Base-by-base conservation (phyloP, 2,329 filamentous ascomycete genomes). In the Xylogone sp. region DNA sequence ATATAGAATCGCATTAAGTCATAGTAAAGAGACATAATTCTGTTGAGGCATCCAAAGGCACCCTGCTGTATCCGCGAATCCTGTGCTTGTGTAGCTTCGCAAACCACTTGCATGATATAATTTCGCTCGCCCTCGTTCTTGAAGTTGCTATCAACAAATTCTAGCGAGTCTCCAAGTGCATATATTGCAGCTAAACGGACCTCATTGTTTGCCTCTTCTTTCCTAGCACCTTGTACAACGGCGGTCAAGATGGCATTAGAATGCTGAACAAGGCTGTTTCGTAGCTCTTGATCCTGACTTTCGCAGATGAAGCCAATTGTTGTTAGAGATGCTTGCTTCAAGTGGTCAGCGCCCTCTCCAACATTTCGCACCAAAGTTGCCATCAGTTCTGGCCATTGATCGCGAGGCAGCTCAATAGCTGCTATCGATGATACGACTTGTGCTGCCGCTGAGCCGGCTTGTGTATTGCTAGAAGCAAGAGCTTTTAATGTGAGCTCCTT, bases 1-100 rank as follows among this genome's bases (percentile, higher is more conserved):
- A 99, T 99, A 77, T 99, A 99, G 75, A 97, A 99, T 65, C 92
- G 87, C 94, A 99, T 99, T 76, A 97, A 95, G 66, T 99, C 94
- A 71, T 99, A 99, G 79, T 99, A 99, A 57, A 97, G 82, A 55
- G 82, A 89, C 94, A 99, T 99, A 71, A 99, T 97, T 65, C 94
- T 86, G 81, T 99, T 99, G 61, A 99, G 76, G 71, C 94, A 97
- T 63, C 94, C 94, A 69, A 97, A 99, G 43, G 94, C 90, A 55
- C 91, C 92, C 69, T 96, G 90, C 73, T 97, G 92, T 70, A 99
- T 95, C 67, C 91, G 84, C 53, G 82, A 83, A 71, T 99, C 94
- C 1, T 88, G 80, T 62, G 93, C 91, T 75, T 99, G 94, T 50
- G 94, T 99, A 62, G 94, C 94, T 77, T 99, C 94, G 75, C 94